Percentiles rank a stretch among this genome's conserved stretches.
These are phyloP conservation scores for Takakia lepidozioides DNA, from an alignment of 225 moss, liverwort and hornwort species.

Conservation along the genomic window DNA sequence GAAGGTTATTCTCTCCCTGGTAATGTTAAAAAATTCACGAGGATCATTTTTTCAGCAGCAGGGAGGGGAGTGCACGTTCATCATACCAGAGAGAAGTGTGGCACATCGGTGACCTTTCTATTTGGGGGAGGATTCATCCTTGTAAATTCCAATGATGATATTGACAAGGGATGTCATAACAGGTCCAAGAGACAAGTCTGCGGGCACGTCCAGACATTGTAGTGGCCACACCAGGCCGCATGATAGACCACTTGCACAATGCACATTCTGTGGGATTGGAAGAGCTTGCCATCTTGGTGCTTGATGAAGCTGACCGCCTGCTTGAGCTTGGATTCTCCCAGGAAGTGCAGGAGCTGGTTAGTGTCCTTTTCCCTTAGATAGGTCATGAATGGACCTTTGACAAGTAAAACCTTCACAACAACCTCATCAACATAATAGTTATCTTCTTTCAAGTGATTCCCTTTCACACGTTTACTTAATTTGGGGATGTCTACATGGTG, in stretches of 20 bases:
- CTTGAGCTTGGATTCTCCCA: conserved; percentile 87
- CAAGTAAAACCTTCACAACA: no score
- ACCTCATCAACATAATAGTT: no score
- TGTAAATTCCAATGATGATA: no score
- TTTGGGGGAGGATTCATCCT: no score
- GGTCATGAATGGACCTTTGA: not conserved
- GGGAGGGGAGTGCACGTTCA: no score
- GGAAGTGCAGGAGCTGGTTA: conserved; percentile 87
- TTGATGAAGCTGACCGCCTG: conserved; percentile 88
- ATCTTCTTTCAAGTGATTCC: not conserved
- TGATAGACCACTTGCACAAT: conserved; percentile 98
- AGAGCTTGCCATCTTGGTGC: conserved; percentile 85
- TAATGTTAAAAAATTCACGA: no score
- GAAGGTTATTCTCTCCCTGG: not conserved
- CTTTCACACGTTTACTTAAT: not conserved
- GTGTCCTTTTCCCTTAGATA: conserved; percentile 7
- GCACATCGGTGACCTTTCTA: no score
- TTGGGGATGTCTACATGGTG: not conserved
- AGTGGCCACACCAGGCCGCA: conserved; percentile 94
- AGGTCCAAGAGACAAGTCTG: conserved; percentile 91
- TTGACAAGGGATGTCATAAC: conserved; percentile 10
- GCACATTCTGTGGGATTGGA: conserved; percentile 87
- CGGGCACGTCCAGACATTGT: conserved; percentile 92
- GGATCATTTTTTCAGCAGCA: no score
- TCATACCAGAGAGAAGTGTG: no score